phyloP scores from a whole-genome alignment of 768 basidiomycete species.

The Agrocybe pediades region DNA sequence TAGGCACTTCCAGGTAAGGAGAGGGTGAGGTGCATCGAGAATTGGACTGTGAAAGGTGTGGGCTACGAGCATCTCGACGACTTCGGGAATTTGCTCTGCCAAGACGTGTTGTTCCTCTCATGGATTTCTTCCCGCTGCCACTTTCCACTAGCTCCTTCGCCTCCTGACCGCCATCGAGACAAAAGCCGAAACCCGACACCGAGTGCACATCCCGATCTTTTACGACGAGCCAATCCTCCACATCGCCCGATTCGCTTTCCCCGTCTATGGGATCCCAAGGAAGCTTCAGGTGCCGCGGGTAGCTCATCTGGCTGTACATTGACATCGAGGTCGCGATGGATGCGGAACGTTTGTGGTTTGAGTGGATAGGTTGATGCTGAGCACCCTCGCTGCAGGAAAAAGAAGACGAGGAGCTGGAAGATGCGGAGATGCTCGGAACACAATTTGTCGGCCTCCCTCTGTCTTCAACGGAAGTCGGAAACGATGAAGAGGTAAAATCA shows the following conservation, averaged over 20 bases:
- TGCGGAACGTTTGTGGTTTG: background rate
- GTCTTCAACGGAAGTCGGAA: background rate
- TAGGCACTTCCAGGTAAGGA: background rate
- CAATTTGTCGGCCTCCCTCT: background rate
- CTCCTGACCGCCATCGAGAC: background rate
- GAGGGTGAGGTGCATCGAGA: background rate
- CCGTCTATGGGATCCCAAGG: conserved; percentile 7
- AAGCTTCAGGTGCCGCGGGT: conserved; percentile 6
- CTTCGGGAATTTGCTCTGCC: too few species aligned
- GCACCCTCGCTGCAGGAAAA: background rate
- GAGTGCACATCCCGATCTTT: background rate
- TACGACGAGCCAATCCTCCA: conserved; percentile 5
- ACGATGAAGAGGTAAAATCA: background rate
- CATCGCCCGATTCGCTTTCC: conserved; percentile 6
- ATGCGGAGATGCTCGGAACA: background rate
- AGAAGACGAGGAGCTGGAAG: background rate
- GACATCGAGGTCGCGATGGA: conserved; percentile 10
- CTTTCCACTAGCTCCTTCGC: background rate
- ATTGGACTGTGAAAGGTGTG: too few species aligned
- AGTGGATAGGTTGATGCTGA: background rate
- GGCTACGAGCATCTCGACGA: too few species aligned
- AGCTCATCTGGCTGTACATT: conserved; percentile 11
- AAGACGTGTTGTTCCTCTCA: too few species aligned
- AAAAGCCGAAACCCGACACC: background rate
- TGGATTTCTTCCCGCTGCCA: background rate